These are phyloP conservation scores for Candida lessepsii DNA, from an alignment of 805 yeast species.

Conservation along the genomic window DNA sequence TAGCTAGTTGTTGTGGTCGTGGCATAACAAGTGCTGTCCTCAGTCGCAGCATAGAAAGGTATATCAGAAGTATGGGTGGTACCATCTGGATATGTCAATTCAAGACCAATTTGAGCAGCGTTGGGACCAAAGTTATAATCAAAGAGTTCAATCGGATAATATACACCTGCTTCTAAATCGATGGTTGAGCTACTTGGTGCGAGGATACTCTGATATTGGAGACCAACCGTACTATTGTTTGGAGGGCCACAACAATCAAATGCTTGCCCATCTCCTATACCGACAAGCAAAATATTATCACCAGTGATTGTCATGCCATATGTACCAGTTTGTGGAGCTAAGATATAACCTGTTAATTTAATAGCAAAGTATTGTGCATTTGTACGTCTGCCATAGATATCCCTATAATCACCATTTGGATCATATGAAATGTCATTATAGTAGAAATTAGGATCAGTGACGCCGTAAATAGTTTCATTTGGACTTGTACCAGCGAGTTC, in stretches of 20 bases:
- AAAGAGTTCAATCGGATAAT: neutral
- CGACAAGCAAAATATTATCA: neutral
- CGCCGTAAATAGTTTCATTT: neutral
- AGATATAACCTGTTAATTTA: constrained; percentile 25
- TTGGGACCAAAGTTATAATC: neutral
- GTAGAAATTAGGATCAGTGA: neutral
- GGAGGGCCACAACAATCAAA: constrained; percentile 4
- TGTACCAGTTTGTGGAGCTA: constrained; percentile 4
- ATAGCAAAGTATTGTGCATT: constrained; percentile 5
- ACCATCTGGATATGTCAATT: constrained; percentile 2
- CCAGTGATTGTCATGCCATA: neutral
- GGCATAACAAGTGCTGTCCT: neutral
- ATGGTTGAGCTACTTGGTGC: neutral
- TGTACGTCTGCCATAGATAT: constrained; percentile 15
- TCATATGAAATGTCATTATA: neutral
- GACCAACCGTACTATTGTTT: neutral
- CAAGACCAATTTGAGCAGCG: neutral
- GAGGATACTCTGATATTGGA: neutral
- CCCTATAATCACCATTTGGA: neutral
- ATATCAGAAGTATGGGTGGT: neutral
- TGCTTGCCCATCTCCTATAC: neutral
- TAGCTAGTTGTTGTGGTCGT: constrained; percentile 2
- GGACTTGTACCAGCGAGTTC: no score
- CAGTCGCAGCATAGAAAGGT: neutral
- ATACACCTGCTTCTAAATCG: neutral